phyloP scores from a whole-genome alignment of 2,329 filamentous ascomycete genomes.

The Ophiocordyceps camponoti-rufipedis region DNA sequence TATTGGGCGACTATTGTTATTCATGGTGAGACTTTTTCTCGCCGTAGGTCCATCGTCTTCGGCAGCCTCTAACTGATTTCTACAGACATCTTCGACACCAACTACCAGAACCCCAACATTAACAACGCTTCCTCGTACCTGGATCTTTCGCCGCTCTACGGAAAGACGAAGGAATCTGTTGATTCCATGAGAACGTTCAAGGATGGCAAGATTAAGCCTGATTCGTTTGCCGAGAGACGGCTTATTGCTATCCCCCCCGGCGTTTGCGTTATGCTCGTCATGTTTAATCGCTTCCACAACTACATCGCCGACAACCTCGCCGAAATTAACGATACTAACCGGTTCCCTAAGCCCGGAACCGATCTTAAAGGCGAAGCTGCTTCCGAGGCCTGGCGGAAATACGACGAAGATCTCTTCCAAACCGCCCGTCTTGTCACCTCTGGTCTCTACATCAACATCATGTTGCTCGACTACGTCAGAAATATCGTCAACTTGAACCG shows the following conservation, averaged over 20 bases:
- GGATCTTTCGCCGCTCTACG: slow-evolving; percentile 54
- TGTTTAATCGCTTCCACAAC: slow-evolving; percentile 81
- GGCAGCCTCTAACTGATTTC: no score
- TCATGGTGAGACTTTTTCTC: slow-evolving; percentile 28
- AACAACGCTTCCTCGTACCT: slow-evolving; percentile 56
- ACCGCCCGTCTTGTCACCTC: slow-evolving; percentile 56
- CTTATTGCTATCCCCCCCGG: slow-evolving; percentile 54
- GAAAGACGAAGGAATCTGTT: slow-evolving; percentile 47
- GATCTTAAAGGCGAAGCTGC: slow-evolving; percentile 29
- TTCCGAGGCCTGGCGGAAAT: slow-evolving; percentile 41
- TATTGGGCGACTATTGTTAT: slow-evolving; percentile 60
- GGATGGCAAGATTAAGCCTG: slow-evolving; percentile 54
- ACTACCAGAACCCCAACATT: slow-evolving; percentile 36
- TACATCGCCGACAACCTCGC: slow-evolving; percentile 66
- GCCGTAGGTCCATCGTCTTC: no score
- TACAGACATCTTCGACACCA: slow-evolving; percentile 51
- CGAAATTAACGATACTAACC: slow-evolving; percentile 66
- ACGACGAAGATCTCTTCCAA: slow-evolving; percentile 65
- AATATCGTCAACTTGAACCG: slow-evolving; percentile 48
- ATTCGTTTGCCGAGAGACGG: slow-evolving; percentile 53
- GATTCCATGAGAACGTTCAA: slow-evolving; percentile 50
- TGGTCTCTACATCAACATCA: slow-evolving; percentile 65
- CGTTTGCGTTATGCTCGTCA: slow-evolving; percentile 52
- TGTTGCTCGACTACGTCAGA: slow-evolving; percentile 58
- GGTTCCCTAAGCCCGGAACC: slow-evolving; percentile 49